Conservation (phyloP, 2,329 filamentous ascomycete species). For the Orbilia quercus region DNA sequence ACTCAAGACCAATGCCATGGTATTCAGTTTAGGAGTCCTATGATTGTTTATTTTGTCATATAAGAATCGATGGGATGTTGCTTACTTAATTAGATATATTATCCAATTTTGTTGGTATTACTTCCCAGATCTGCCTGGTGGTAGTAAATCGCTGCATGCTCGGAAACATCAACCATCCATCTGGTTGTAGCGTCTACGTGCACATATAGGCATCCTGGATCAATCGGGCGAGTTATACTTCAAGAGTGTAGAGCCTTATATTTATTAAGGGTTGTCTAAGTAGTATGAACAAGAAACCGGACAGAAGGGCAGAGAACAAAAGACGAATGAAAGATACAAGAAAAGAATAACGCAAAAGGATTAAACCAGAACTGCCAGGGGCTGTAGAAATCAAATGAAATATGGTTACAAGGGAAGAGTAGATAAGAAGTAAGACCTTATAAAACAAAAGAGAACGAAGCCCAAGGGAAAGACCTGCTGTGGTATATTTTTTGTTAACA, state of each 20-base stretch:
- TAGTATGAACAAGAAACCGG: constrained; percentile 32
- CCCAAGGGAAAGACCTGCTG: constrained; percentile 28
- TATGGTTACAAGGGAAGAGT: constrained; percentile 51
- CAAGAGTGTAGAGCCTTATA: constrained; percentile 7
- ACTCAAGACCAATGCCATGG: no score
- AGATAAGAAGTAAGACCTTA: constrained; percentile 5
- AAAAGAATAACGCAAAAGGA: constrained; percentile 9
- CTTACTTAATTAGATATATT: no score
- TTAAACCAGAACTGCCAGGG: constrained; percentile 2
- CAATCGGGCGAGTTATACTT: no score
- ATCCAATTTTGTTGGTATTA: no score
- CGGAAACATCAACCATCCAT: no score
- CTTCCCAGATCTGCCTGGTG: no score
- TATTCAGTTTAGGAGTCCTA: no score
- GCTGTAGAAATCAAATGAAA: constrained; percentile 3
- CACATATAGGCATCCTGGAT: no score
- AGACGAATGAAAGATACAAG: constrained; percentile 3
- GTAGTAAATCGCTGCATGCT: no score
- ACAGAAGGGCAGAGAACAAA: constrained; percentile 4
- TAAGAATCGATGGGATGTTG: no score
- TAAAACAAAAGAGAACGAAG: neutral
- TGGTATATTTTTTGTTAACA: constrained; percentile 36
- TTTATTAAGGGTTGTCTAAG: constrained; percentile 11
- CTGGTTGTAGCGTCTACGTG: no score
- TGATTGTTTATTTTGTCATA: no score